Evolutionary conservation across 2,329 filamentous ascomycete species (phyloP).

Genomic region (Chaetomium sp.): DNA sequence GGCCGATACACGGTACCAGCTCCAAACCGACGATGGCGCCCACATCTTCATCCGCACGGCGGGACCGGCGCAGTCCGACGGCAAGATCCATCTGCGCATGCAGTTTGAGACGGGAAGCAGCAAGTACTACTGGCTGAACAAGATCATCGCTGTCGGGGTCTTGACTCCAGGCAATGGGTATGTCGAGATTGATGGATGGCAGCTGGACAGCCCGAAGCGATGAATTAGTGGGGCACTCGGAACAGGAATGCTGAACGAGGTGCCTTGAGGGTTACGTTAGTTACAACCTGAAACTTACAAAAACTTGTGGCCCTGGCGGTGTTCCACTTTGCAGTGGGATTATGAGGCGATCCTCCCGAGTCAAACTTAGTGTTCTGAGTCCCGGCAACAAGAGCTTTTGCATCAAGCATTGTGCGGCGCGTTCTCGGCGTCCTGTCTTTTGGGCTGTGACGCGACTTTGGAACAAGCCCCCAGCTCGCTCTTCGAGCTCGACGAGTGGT

Average conservation of each 20-base stretch:
- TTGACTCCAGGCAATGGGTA: constrained; percentile 30
- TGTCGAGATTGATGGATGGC: constrained; percentile 38
- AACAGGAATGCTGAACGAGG: too few relatives aligned
- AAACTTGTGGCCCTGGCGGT: too few relatives aligned
- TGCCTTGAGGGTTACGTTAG: too few relatives aligned
- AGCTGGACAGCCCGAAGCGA: constrained; percentile 29
- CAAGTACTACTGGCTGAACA: constrained; percentile 40
- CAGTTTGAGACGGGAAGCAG: constrained; percentile 37
- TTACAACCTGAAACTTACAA: too few relatives aligned
- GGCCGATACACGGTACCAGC: constrained; percentile 40
- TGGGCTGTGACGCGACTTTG: too few relatives aligned
- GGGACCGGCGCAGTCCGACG: constrained; percentile 36
- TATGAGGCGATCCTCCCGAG: not conserved
- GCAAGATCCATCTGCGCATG: constrained; percentile 34
- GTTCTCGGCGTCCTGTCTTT: too few relatives aligned
- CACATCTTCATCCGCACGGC: constrained; percentile 40
- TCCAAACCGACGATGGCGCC: constrained; percentile 38
- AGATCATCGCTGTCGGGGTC: constrained; percentile 38
- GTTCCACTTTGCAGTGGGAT: too few relatives aligned
- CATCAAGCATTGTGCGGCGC: too few relatives aligned
- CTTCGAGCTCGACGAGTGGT: too few relatives aligned
- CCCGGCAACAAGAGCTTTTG: too few relatives aligned
- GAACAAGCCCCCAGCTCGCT: too few relatives aligned
- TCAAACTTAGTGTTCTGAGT: not conserved
- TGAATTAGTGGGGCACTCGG: not conserved